phyloP scores from a whole-genome alignment of 2,329 filamentous ascomycete genomes.

The Aaosphaeria arxii region DNA sequence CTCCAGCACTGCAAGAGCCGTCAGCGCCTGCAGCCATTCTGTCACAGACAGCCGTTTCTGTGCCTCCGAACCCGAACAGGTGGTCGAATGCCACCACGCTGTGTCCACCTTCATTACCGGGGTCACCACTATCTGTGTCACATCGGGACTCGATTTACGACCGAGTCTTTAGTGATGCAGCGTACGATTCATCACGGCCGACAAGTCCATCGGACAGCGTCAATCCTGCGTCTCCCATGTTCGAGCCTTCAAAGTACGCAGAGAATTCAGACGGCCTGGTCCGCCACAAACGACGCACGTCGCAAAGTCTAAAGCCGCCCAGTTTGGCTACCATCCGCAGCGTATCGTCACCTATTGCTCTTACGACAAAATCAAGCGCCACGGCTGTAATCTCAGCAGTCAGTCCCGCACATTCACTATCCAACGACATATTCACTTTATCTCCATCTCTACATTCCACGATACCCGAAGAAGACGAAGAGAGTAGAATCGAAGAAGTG shows the following conservation, averaged over 20 bases:
- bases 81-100: slow-evolving; percentile 68
- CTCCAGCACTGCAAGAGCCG: slow-evolving; percentile 41
- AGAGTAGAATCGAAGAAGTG: slow-evolving; percentile 5
- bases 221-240: slow-evolving; percentile 56
- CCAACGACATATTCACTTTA: slow-evolving; percentile 26
- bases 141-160: slow-evolving; percentile 76
- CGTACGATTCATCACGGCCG: slow-evolving; percentile 66
- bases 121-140: slow-evolving; percentile 74
- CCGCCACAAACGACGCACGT: slow-evolving; percentile 18
- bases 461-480: slow-evolving; percentile 37
- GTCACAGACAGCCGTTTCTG: slow-evolving; percentile 60
- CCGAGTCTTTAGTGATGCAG: slow-evolving; percentile 57
- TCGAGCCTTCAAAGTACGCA: slow-evolving; percentile 41
- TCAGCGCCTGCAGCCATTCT: slow-evolving; percentile 58
- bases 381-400: slow-evolving; percentile 28
- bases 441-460: slow-evolving; percentile 24
- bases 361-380: slow-evolving; percentile 33
- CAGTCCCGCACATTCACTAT: slow-evolving; percentile 29
- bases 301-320: slow-evolving; percentile 27
- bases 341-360: slow-evolving; percentile 28
- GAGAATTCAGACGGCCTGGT: slow-evolving; percentile 12
- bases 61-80: slow-evolving; percentile 50
- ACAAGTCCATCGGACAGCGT: slow-evolving; percentile 76
- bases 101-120: slow-evolving; percentile 70
- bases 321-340: slow-evolving; percentile 28